phyloP scores from a whole-genome alignment of 441 rosid species.

The Arabidopsis hybrid region DNA sequence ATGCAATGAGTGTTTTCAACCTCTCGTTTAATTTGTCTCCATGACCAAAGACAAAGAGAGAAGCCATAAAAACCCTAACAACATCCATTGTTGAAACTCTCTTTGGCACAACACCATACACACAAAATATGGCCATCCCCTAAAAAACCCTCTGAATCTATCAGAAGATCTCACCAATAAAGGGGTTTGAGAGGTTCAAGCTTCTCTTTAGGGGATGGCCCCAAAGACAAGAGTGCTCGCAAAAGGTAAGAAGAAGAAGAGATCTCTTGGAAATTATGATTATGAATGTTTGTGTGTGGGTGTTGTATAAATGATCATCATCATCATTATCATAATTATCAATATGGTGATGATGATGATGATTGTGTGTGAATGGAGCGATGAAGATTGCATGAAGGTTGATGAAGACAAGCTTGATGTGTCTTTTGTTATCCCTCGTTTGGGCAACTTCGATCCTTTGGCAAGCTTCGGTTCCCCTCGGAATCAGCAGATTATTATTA shows the following conservation, averaged over 20 bases:
- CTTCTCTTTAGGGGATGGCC: conserved; percentile 43
- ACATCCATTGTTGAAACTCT: conserved; percentile 40
- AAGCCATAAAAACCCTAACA: conserved; percentile 40
- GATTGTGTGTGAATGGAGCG: conserved; percentile 46
- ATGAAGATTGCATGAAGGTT: conserved; percentile 52
- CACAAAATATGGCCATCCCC: conserved; percentile 43
- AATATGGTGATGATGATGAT: conserved; percentile 28
- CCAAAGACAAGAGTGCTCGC: conserved; percentile 34
- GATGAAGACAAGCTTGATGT: conserved; percentile 40
- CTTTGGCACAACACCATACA: conserved; percentile 45
- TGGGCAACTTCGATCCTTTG: conserved; percentile 55
- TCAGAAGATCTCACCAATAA: conserved; percentile 33
- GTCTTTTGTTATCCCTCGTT: conserved; percentile 46
- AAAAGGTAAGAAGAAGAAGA: conserved; percentile 33
- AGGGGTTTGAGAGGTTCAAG: conserved; percentile 38
- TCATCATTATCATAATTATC: conserved; percentile 19
- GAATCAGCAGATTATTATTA: conserved; percentile 51
- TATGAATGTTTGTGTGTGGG: conserved; percentile 33
- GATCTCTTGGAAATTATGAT: conserved; percentile 5
- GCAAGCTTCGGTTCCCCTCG: conserved; percentile 57
- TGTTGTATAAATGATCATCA: conserved; percentile 41
- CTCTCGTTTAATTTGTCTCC: conserved; percentile 42
- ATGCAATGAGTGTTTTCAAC: conserved; percentile 40
- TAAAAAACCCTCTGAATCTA: conserved; percentile 30
- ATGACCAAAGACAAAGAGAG: conserved; percentile 47